Base-by-base conservation (phyloP, 1,139 yeast genomes). In the Suhomyces bribrorum region DNA sequence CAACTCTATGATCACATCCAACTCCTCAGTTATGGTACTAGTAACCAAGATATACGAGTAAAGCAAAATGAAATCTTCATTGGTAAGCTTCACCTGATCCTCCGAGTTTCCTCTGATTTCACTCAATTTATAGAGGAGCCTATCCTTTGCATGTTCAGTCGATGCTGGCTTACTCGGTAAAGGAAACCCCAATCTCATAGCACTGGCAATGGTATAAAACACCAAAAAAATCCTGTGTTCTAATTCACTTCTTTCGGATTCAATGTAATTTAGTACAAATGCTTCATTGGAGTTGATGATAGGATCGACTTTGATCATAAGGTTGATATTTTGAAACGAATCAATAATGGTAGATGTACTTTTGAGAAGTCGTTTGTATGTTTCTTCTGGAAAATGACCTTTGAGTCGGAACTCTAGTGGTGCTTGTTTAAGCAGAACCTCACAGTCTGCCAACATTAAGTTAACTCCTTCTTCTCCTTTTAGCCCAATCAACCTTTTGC, bases 161-260 rank as follows among this genome's bases (percentile, higher is more conserved):
- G 88, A 81, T 0, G 94, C 94, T 4, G 90, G 83, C 49, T 81
- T 82, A 25, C 75, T 77, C 0, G 95, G 94, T 20, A 86, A 57
- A 1, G 95, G 95, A 45, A 86, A 78, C 3, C 89, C 89, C 16
- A 87, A 64, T 38, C 79, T 75, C 66, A 86, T 69, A 0, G 95
- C 86, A 24, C 92, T 81, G 3, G 95, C 83, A 9, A 86, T 71
- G 79, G 86, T 81, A 63, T 85, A 86, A 53, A 86, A 85, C 6
- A 83, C 78, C 44, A 86, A 66, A 47, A 86, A 85, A 1, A 86
- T 77, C 16, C 92, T 62, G 47, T 82, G 83, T 50, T 85, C 86
- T 22, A 86, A 66, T 53, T 86, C 94, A 16, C 62, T 69, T 37
- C 92, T 65, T 55, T 86, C 95, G 2, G 61, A 57, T 22, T 67